phyloP scores from a whole-genome alignment of 2,329 filamentous ascomycete species.

The Aspergillus candidus region DNA sequence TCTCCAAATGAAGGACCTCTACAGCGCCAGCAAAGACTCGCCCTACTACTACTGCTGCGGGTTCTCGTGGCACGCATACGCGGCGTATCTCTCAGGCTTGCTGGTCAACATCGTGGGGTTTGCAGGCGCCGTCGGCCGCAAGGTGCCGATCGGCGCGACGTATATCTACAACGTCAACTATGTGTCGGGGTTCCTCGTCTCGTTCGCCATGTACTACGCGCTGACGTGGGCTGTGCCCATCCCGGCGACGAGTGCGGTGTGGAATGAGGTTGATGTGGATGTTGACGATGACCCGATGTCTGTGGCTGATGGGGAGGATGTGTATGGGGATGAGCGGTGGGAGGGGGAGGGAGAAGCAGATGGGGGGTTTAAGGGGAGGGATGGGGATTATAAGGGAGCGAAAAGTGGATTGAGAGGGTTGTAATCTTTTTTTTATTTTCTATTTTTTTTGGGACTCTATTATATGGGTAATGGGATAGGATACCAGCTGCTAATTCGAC shows the following conservation, averaged over 20 bases:
- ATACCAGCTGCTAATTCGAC: too few species aligned
- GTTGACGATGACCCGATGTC: conserved; percentile 18
- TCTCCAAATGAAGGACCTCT: conserved; percentile 70
- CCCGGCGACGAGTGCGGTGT: conserved; percentile 65
- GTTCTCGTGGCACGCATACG: conserved; percentile 77
- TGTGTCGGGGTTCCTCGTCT: conserved; percentile 74
- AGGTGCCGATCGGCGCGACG: conserved; percentile 68
- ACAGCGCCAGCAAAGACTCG: conserved; percentile 54
- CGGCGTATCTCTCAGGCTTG: conserved; percentile 75
- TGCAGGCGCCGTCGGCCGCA: conserved; percentile 66
- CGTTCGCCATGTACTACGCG: conserved; percentile 59
- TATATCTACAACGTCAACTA: conserved; percentile 92
- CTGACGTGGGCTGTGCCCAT: conserved; percentile 66
- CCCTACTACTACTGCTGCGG: conserved; percentile 72
- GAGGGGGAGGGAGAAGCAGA: neutral
- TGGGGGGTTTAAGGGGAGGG: neutral
- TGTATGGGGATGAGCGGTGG: conserved; percentile 23
- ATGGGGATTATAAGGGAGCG: neutral
- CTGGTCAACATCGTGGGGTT: conserved; percentile 90
- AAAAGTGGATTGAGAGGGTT: neutral
- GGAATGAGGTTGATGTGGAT: conserved; percentile 63
- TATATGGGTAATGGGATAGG: too few species aligned
- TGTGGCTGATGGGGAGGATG: conserved; percentile 28
- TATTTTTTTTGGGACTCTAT: conserved; percentile 5
- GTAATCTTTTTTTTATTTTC: conserved; percentile 8